Evolutionary conservation across 768 basidiomycete species (phyloP).

Genomic region (Podaxis rugospora): DNA sequence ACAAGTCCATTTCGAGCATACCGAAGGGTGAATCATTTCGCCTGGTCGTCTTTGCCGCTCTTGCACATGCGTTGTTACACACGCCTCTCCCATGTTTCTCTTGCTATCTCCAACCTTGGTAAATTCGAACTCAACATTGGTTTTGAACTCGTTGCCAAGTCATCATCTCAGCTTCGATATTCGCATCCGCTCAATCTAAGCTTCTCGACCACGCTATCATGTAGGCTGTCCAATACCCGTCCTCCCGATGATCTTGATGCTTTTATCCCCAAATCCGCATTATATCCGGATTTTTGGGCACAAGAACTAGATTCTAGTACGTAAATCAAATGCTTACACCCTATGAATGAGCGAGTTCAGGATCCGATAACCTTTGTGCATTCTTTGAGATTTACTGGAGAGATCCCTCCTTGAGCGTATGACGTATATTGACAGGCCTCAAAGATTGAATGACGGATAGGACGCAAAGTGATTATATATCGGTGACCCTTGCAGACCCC

Average conservation of each 20-base stretch:
- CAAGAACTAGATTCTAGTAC: neutral
- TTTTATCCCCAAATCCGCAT: neutral
- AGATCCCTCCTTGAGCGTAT: neutral
- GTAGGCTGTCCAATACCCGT: neutral
- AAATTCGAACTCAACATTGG: neutral
- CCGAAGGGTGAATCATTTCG: neutral
- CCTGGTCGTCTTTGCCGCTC: neutral
- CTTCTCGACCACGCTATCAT: neutral
- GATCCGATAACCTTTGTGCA: too few relatives aligned
- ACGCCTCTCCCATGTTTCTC: too few relatives aligned
- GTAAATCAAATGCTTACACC: neutral
- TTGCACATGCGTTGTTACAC: too few relatives aligned
- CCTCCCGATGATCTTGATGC: neutral
- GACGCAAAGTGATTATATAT: neutral
- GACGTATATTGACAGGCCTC: neutral
- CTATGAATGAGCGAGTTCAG: too few relatives aligned
- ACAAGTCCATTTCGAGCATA: neutral
- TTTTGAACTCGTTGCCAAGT: too few relatives aligned
- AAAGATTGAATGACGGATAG: neutral
- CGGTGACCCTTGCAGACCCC: neutral
- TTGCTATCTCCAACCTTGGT: too few relatives aligned
- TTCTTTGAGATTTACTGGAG: neutral
- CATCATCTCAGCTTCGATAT: neutral
- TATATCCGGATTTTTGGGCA: neutral
- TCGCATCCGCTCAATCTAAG: neutral